Base-by-base conservation (phyloP, 2,329 filamentous ascomycete genomes). In the Trichoderma atrobrunneum region DNA sequence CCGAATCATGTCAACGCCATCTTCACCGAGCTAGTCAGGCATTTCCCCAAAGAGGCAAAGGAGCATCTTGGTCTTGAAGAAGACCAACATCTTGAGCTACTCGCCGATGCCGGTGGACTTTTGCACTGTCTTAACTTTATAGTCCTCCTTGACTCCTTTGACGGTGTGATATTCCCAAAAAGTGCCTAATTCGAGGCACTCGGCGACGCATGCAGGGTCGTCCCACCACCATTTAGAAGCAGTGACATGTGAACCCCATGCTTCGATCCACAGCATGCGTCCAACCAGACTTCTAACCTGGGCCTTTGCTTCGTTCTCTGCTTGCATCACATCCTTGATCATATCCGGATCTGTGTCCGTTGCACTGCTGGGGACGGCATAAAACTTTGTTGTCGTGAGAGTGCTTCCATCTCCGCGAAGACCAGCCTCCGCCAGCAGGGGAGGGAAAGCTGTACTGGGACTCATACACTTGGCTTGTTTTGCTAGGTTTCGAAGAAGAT, bases 221-320 rank as follows among this genome's bases (percentile, higher is more conserved):
- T 91, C 87, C 89, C 89, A 91, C 89, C 89, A 91, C 88, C 88
- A 90, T 57, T 77, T 81, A 6, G 84, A 78, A 0, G 83, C 83
- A 3, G 82, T 83, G 10, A 89, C 84, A 72, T 84, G 86, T 3
- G 78, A 76, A 0, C 89, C 88, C 89, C 89, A 91, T 14, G 88
- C 84, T 75, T 90, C 86, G 76, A 84, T 84, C 89, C 89, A 91
- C 21, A 91, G 80, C 82, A 88, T 85, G 43, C 87, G 84, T 0
- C 87, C 88, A 1, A 88, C 82, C 2, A 86, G 78, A 71, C 83
- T 87, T 71, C 85, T 84, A 4, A 90, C 81, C 76, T 89, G 84
- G 2, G 79, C 82, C 73, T 84, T 83, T 1, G 79, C 75, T 65
- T 82, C 79, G 28, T 69, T 72, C 11, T 79, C 76, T 2, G 76